These are phyloP conservation scores for Coleophoma crateriformis DNA, from an alignment of 2,329 filamentous ascomycete species.

Conservation along the genomic window DNA sequence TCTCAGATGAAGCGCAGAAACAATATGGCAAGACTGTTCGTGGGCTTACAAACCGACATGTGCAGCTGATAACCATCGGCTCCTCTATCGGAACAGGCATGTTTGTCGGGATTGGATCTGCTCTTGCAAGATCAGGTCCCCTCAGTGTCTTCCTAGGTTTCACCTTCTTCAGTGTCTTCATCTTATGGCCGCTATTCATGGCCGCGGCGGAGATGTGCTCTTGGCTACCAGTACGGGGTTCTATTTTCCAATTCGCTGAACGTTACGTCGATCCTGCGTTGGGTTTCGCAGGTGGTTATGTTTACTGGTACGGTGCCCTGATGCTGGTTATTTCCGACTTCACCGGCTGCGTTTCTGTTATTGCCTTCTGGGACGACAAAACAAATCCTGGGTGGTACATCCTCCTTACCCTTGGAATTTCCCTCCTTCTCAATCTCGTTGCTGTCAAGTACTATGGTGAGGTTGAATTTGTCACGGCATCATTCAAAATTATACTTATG, in stretches of 20 bases:
- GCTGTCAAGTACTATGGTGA: constrained; percentile 54
- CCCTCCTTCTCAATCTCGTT: constrained; percentile 32
- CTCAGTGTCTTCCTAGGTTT: constrained; percentile 37
- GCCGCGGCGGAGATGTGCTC: constrained; percentile 58
- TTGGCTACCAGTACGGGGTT: constrained; percentile 43
- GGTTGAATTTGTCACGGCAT: constrained; percentile 46
- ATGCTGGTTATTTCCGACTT: constrained; percentile 30
- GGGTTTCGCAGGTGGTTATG: constrained; percentile 39
- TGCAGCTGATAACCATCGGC: constrained; percentile 24
- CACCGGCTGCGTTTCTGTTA: constrained; percentile 34
- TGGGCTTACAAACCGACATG: constrained; percentile 23
- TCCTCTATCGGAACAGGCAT: constrained; percentile 39
- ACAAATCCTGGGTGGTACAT: constrained; percentile 36
- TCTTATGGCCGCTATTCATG: constrained; percentile 45
- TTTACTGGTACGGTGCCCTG: constrained; percentile 18
- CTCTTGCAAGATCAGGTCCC: constrained; percentile 36
- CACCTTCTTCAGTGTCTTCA: constrained; percentile 37
- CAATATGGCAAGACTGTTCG: constrained; percentile 1
- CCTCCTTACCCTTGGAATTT: constrained; percentile 31
- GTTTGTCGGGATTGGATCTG: constrained; percentile 38
- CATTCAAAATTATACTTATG: constrained; percentile 26
- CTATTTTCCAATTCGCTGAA: constrained; percentile 39
- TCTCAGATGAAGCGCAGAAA: too few relatives aligned
- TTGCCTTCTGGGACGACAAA: constrained; percentile 35
- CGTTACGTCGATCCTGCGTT: constrained; percentile 30